phyloP scores from a whole-genome alignment of 371 early-diverging fungal species.

The Dichotomocladium elegans region DNA sequence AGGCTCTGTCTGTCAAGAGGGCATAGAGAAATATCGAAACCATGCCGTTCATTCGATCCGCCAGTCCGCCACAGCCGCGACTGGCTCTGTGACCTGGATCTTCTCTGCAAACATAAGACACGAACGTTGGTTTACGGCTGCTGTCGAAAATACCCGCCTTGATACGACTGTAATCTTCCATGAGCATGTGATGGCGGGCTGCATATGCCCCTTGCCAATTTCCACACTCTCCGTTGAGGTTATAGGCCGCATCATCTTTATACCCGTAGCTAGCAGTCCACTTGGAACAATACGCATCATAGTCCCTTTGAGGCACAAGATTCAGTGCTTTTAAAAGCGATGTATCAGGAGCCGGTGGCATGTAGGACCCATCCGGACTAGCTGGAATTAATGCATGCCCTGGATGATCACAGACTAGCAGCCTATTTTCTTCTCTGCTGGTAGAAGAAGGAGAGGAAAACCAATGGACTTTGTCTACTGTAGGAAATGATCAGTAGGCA shows the following conservation, averaged over 20 bases:
- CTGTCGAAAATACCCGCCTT: slow-evolving; percentile 26
- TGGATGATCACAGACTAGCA: too few relatives aligned
- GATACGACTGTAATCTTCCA: too few relatives aligned
- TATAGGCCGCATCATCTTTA: slow-evolving; percentile 22
- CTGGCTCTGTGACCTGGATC: slow-evolving; percentile 31
- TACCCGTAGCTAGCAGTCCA: slow-evolving; percentile 19
- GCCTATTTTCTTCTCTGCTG: too few relatives aligned
- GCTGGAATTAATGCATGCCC: slow-evolving; percentile 27
- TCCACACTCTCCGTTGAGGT: slow-evolving; percentile 36
- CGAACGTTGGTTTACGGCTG: slow-evolving; percentile 22
- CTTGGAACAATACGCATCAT: slow-evolving; percentile 27
- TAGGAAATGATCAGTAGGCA: too few relatives aligned
- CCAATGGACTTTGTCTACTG: too few relatives aligned
- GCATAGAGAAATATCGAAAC: slow-evolving; percentile 47
- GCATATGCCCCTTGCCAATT: too few relatives aligned
- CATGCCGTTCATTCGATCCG: slow-evolving; percentile 51
- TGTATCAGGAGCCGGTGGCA: slow-evolving; percentile 33
- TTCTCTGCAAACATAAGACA: slow-evolving; percentile 42
- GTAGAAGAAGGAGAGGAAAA: too few relatives aligned
- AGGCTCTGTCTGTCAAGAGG: slow-evolving; percentile 39
- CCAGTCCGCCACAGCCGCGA: slow-evolving; percentile 47
- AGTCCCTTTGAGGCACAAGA: slow-evolving; percentile 24
- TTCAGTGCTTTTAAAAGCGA: slow-evolving; percentile 24
- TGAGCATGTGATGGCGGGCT: too few relatives aligned
- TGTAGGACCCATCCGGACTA: slow-evolving; percentile 35